A percentile compares a stretch with the other conserved stretches of the same genome.
Conservation (phyloP, 1,284 basidiomycete species). For the Flammula alnicola region DNA sequence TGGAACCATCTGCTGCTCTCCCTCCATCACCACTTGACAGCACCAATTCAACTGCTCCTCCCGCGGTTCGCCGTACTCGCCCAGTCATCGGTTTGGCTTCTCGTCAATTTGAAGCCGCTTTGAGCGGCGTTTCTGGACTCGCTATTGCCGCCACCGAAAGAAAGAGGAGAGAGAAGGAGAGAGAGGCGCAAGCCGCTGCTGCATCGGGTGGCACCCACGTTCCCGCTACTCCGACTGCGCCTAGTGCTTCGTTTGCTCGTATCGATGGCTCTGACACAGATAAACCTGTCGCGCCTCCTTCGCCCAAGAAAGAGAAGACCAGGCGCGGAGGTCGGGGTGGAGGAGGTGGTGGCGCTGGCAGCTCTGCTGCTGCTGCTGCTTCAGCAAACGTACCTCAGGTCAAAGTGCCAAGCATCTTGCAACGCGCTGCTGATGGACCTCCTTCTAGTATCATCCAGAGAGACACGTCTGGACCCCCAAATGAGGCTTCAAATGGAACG, state of each 20-base stretch:
- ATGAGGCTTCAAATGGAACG: neutral
- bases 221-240: conserved; percentile 5
- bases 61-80: conserved; percentile 44
- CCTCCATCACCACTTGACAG: conserved; percentile 4
- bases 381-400: conserved; percentile 9
- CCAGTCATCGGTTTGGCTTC: conserved; percentile 62
- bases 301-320: conserved; percentile 23
- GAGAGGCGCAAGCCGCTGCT: conserved; percentile 11
- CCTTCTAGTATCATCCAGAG: conserved; percentile 24
- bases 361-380: neutral
- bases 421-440: conserved; percentile 35
- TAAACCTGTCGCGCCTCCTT: conserved; percentile 10
- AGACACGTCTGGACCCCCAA: conserved; percentile 3
- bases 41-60: conserved; percentile 1
- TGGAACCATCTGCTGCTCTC: conserved; percentile 3
- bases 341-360: conserved; percentile 11
- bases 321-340: conserved; percentile 20
- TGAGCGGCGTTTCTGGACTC: conserved; percentile 48
- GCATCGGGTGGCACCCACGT: neutral
- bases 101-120: conserved; percentile 69
- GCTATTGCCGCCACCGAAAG: conserved; percentile 24
- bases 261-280: conserved; percentile 21
- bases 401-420: conserved; percentile 39
- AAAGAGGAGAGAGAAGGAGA: conserved; percentile 24
- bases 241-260: conserved; percentile 8